Base-by-base conservation (phyloP, 805 yeast genomes). In the Diddensiella caesifluorescens region DNA sequence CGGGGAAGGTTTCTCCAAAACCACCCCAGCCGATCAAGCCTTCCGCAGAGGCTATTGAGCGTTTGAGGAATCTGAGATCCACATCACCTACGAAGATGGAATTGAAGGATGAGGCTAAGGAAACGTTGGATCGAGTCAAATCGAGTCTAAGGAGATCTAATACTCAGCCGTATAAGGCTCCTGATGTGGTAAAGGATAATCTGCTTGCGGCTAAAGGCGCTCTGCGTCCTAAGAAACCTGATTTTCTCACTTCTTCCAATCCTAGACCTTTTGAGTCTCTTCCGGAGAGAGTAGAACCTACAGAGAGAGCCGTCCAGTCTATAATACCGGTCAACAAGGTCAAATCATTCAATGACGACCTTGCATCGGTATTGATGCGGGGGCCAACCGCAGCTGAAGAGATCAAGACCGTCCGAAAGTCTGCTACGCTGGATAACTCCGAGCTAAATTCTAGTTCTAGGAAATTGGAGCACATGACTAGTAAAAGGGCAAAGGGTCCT, bases 401-500 rank as follows among this genome's bases (percentile, higher is more conserved):
- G n/a, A n/a, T 30, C 15, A 9, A 22, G 27, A n/a, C 38, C 26
- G 19, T 46, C 5, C 22, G 39, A 40, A 50, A 50, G 34, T 50
- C 58, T 2, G 35, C 37, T 5, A 54, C 59, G 1, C 41, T 54
- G 37, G 57, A 52, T 29, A 39, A 38, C 19, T 28, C 45, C 7
- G 46, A 45, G 21, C 23, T 39, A 4, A 19, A 18, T 10, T 35
- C 21, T 20, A 18, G 33, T 10, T 22, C 44, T 16, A 45, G 45
- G 40, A 37, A 39, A 15, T 44, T 63, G 31, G 51, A 36, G 2
- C 68, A 62, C 35, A 44, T 53, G 7, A 65, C 57, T 28, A 65
- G 63, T 48, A 46, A 41, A 4, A 55, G 71, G 41, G 49, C 68
- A 5, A 57, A 57, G 15, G 70, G 69, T 1, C 71, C 69, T 16